phyloP scores from a whole-genome alignment of 768 basidiomycete species.

The Candolleomyces aberdarensis region DNA sequence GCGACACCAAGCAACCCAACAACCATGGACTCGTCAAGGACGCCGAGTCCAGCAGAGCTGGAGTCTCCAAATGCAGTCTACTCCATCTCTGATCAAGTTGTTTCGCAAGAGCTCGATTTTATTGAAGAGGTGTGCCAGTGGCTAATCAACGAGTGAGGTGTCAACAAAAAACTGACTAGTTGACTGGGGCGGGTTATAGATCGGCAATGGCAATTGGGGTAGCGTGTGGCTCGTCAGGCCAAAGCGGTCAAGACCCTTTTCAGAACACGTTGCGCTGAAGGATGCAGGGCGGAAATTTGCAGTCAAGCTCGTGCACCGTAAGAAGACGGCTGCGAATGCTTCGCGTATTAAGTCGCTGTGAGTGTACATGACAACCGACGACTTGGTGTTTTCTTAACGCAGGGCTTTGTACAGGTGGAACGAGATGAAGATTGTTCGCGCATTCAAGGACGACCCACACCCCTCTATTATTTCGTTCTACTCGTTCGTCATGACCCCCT shows the following conservation, averaged over 20 bases:
- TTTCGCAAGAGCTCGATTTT: constrained; percentile 70
- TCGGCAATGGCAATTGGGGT: constrained; percentile 93
- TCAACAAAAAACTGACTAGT: background rate
- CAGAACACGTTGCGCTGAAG: constrained; percentile 32
- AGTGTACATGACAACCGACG: constrained; percentile 22
- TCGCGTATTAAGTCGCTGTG: constrained; percentile 88
- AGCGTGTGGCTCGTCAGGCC: constrained; percentile 80
- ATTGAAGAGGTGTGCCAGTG: constrained; percentile 58
- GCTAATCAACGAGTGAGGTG: background rate
- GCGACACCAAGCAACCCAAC: background rate
- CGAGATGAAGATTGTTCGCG: constrained; percentile 93
- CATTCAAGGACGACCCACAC: constrained; percentile 81
- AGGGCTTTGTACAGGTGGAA: constrained; percentile 67
- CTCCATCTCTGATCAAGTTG: constrained; percentile 68
- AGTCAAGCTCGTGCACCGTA: constrained; percentile 91
- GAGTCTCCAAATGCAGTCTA: constrained; percentile 57
- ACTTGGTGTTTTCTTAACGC: background rate
- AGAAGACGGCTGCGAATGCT: constrained; percentile 79
- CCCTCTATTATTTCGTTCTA: constrained; percentile 92
- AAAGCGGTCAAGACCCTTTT: constrained; percentile 37
- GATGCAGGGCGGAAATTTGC: constrained; percentile 63
- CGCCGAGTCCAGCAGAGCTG: constrained; percentile 19
- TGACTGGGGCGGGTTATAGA: constrained; percentile 36
- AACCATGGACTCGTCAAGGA: constrained; percentile 32
- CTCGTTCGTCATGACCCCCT: constrained; percentile 90